A percentile compares a stretch with the other conserved stretches of the same genome.
Conservation (phyloP, 1,284 basidiomycete genomes). For the Anthracocystis panici-leucophaei region DNA sequence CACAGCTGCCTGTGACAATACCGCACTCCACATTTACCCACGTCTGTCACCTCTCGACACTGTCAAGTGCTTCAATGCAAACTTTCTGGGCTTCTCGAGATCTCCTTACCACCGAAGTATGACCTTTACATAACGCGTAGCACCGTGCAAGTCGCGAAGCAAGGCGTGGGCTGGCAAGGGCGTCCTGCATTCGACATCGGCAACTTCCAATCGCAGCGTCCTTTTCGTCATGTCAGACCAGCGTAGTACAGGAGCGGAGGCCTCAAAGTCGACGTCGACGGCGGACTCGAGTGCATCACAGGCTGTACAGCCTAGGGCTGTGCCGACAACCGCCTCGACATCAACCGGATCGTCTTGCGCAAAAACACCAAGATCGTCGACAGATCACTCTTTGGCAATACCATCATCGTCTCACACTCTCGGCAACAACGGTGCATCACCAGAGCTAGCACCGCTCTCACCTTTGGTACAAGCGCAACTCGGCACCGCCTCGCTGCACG, state of each 20-base stretch:
- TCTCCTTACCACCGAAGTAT: not conserved
- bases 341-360: not conserved
- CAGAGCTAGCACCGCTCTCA: conserved; percentile 12
- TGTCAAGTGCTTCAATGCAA: not conserved
- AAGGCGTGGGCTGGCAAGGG: not conserved
- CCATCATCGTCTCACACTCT: conserved; percentile 4
- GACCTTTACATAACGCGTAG: not conserved
- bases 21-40: not conserved
- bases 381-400: conserved; percentile 13
- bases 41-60: not conserved
- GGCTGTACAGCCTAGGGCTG: not conserved
- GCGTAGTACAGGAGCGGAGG: not conserved
- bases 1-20: conserved; percentile 1
- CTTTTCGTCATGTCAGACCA: conserved; percentile 1
- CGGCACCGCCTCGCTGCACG: conserved; percentile 47
- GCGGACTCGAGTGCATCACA: not conserved
- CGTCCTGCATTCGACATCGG: not conserved
- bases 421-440: not conserved
- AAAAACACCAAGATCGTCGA: not conserved
- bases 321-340: not conserved
- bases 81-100: not conserved
- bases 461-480: conserved; percentile 25
- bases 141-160: conserved; percentile 2
- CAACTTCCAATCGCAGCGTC: not conserved
- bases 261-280: not conserved